These are phyloP conservation scores for Candida dubliniensis DNA, from an alignment of 1,139 yeast genomes.

Conservation along the genomic window DNA sequence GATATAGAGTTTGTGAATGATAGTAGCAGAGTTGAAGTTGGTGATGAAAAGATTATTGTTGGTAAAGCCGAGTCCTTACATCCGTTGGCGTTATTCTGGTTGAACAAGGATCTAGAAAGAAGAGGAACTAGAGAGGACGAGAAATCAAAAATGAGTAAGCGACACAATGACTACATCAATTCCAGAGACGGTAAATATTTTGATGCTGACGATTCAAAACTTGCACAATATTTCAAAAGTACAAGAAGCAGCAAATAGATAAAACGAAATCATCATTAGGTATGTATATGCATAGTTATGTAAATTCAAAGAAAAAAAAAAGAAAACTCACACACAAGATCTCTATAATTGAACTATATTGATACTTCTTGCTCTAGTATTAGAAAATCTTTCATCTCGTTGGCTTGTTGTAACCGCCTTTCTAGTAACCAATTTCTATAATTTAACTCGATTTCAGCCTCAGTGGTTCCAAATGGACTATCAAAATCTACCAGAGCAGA, in stretches of 20 bases:
- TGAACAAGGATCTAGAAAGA: conserved; percentile 49
- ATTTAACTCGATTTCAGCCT: conserved; percentile 12
- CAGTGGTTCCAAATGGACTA: conserved; percentile 1
- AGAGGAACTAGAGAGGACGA: conserved; percentile 59
- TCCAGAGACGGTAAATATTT: conserved; percentile 44
- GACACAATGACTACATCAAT: conserved; percentile 50
- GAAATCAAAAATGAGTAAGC: conserved; percentile 39
- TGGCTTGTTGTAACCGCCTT: conserved; percentile 13
- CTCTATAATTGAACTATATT: conserved; percentile 2
- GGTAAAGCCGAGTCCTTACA: conserved; percentile 57
- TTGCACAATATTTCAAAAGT: conserved; percentile 49
- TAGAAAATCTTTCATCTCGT: conserved; percentile 17
- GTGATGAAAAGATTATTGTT: conserved; percentile 26
- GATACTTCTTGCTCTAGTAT: conserved; percentile 18
- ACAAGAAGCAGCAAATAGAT: conserved; percentile 31
- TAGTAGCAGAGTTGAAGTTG: conserved; percentile 17
- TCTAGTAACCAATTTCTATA: conserved; percentile 20
- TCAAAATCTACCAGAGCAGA: not conserved
- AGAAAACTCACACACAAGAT: too few relatives aligned
- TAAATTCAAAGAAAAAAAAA: conserved; percentile 4
- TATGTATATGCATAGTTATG: conserved; percentile 3
- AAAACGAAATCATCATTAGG: not conserved
- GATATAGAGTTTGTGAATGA: conserved; percentile 19
- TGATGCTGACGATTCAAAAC: conserved; percentile 45
- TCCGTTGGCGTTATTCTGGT: conserved; percentile 72